Base-by-base conservation (phyloP, 2,329 filamentous ascomycete genomes). In the Claviceps sorghi region DNA sequence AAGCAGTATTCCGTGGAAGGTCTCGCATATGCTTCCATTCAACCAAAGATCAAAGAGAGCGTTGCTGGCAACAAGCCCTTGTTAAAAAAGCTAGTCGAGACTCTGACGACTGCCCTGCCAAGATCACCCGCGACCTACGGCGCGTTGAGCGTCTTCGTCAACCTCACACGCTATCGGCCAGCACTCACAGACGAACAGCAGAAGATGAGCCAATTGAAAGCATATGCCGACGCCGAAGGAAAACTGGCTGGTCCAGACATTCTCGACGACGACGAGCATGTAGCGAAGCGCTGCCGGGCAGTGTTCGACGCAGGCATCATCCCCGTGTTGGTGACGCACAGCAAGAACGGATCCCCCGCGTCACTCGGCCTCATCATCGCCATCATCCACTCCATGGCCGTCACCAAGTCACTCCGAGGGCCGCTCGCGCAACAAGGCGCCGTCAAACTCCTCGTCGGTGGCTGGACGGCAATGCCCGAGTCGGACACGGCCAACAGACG, bases 351-450 rank as follows among this genome's bases (percentile, higher is more conserved):
- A 42, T 89, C 87, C 0, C 70, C 78, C 1, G 80, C 82, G 13
- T 85, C 86, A 6, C 74, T 91, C 9, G 75, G 79, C 17, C 79
- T 95, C 30, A 83, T 85, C 51, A 77, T 87, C 50, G 80, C 82
- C 47, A 90, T 95, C 55, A 71, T 97, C 36, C 79, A 87, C 55
- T 81, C 88, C 0, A 72, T 98, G 4, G 83, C 88, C 19, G 82
- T 83, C 60, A 83, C 82, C n/a, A 74, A 82, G 41, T 80, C 80
- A 52, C 75, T 88, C 53, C 82, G 93, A 11, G 86, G 88, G 0
- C 76, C 80, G 48, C 81, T 98, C 57, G 87, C 89, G 3, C 93
- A 97, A 63, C 90, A 97, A 73, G 93, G 93, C n/a, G 88, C 87
- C 2, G 79, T 96, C 19, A 93, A 86, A 60, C 77, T 96, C 1